Conservation (phyloP, 2,329 filamentous ascomycete species). For the Xylariaceae sp. region DNA sequence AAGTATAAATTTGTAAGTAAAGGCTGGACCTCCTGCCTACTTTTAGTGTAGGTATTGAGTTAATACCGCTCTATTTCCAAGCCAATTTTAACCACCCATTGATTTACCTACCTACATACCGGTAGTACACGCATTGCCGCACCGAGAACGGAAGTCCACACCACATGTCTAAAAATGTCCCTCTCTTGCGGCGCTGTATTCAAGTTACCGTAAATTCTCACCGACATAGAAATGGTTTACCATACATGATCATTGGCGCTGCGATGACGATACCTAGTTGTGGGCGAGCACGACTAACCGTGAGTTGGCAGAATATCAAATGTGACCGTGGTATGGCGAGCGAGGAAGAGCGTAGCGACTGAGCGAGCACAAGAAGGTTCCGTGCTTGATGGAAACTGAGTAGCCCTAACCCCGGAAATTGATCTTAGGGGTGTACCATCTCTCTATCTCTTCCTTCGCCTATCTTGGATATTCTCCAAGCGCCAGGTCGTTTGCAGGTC, state of each 20-base stretch:
- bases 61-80: too few relatives aligned
- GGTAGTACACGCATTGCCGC: neutral
- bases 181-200: neutral
- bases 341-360: neutral
- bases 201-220: neutral
- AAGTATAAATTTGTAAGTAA: too few relatives aligned
- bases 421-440: constrained; percentile 5
- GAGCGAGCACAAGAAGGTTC: neutral
- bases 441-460: constrained; percentile 6
- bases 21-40: neutral
- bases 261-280: too few relatives aligned
- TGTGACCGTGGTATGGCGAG: neutral
- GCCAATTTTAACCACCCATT: neutral
- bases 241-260: neutral
- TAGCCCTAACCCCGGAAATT: neutral
- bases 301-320: neutral
- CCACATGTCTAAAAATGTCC: neutral
- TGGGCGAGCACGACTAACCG: neutral
- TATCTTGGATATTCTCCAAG: constrained; percentile 6
- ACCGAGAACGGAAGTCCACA: neutral
- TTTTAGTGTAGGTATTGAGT: too few relatives aligned
- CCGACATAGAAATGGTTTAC: neutral
- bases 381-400: neutral
- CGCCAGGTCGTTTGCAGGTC: constrained; percentile 12
- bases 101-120: too few relatives aligned